Conservation (phyloP, 2,329 filamentous ascomycete genomes). For the Hypoxylon sp. region DNA sequence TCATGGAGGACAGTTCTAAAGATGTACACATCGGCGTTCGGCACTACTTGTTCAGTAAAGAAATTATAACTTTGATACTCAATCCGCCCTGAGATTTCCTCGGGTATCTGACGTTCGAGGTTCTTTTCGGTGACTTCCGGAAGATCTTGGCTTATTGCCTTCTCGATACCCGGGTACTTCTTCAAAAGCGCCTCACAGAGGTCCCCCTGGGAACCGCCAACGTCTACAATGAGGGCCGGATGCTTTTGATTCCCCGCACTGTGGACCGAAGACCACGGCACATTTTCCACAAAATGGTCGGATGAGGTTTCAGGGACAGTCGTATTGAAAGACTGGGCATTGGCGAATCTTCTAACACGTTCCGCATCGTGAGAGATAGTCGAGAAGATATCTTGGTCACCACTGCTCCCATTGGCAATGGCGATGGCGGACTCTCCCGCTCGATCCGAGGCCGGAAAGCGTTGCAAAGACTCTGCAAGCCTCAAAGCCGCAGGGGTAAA, state of each 20-base stretch:
- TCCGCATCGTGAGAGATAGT: neutral
- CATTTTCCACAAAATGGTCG: neutral
- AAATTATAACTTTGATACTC: conserved; percentile 3
- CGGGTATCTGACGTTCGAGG: neutral
- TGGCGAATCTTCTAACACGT: neutral
- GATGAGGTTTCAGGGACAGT: neutral
- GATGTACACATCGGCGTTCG: conserved; percentile 1
- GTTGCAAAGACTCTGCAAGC: neutral
- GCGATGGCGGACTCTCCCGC: neutral
- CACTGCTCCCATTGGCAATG: neutral
- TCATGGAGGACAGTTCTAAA: neutral
- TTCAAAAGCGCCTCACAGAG: neutral
- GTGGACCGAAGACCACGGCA: neutral
- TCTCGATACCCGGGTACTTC: neutral
- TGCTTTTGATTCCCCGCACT: neutral
- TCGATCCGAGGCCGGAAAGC: conserved; percentile 1
- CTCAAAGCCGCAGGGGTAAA: neutral
- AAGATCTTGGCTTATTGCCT: neutral
- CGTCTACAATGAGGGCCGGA: neutral
- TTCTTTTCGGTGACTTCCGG: conserved; percentile 1
- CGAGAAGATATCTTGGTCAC: neutral
- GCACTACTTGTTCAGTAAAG: neutral
- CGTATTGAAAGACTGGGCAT: neutral
- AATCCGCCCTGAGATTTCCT: neutral
- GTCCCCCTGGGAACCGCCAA: neutral